These are phyloP conservation scores for Lentinula detonsa DNA, from an alignment of 768 basidiomycete genomes.

Conservation along the genomic window DNA sequence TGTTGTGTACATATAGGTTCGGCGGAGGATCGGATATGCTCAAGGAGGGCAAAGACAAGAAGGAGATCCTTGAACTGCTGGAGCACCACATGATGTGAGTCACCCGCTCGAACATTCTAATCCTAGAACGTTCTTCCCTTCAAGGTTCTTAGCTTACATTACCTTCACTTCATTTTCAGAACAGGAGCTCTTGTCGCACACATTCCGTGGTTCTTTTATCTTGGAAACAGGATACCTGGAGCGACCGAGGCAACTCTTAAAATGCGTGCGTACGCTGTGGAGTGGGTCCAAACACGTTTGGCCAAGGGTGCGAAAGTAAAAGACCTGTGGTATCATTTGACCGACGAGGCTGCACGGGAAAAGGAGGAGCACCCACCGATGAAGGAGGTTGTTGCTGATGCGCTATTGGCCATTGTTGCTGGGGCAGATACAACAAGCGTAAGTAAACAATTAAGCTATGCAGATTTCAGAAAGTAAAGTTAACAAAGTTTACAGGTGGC, in stretches of 20 bases:
- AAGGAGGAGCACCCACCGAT: slow-evolving; percentile 12
- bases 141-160: slow-evolving; percentile 1
- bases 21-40: slow-evolving; percentile 14
- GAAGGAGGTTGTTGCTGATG: slow-evolving; percentile 9
- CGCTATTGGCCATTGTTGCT: slow-evolving; percentile 3
- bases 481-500: background rate
- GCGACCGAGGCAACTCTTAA: slow-evolving; percentile 17
- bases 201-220: slow-evolving; percentile 18
- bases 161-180: slow-evolving; percentile 6
- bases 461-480: background rate
- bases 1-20: slow-evolving; percentile 9
- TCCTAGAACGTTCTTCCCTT: slow-evolving; percentile 4
- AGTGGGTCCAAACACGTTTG: slow-evolving; percentile 15
- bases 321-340: slow-evolving; percentile 37
- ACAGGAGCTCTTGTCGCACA: slow-evolving; percentile 10
- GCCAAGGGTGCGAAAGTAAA: slow-evolving; percentile 16
- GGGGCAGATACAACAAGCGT: slow-evolving; percentile 3
- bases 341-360: slow-evolving; percentile 18
- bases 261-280: slow-evolving; percentile 18
- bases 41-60: slow-evolving; percentile 1
- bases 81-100: slow-evolving; percentile 8
- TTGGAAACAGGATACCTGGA: slow-evolving; percentile 21
- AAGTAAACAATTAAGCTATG: background rate
- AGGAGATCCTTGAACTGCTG: slow-evolving; percentile 10
- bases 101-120: slow-evolving; percentile 14